Base-by-base conservation (phyloP, 148 eudicot genomes). In the Rhododendron griersonianum region DNA sequence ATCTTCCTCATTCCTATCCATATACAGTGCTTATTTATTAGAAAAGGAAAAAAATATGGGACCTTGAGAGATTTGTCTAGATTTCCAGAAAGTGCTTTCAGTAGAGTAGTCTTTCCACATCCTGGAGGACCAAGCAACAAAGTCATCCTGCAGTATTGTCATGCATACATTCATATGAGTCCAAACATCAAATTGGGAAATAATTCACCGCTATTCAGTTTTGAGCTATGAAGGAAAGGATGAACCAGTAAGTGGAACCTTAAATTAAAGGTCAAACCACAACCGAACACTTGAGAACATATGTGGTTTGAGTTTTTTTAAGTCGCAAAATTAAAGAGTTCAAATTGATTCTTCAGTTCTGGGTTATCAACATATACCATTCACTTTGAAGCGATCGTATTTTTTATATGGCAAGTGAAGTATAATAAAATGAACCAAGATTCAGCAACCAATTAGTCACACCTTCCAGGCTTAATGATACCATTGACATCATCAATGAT, bases 111-210 rank as follows among this genome's bases (percentile, higher is more conserved):
- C 90, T 95, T 95, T 57, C 98, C 98, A 84, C 95, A 92, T 86
- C 96, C 95, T 18, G 96, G 98, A 81, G 98, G 96, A 77, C 98
- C 98, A 85, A 95, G 95, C 81, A 95, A 86, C 74, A 95, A 85
- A 50, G 94, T 93, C 89, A 93, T 89, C 88, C 96, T 95, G 93
- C 91, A 91, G 82, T 14, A 84, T 83, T 75, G 55, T 78, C 81
- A 16, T 76, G 30, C 25, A 44, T 45, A 10, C 14, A 78, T 44
- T 78, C n/a, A 45, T 7, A 78, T 3, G 7, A 23, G 28, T n/a
- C n/a, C 30, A 21, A 78, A 23, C 53, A 21, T 28, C 53, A n/a
- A 39, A 78, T n/a, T 14, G 18, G 10, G 53, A 23, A 19, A 77
- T 44, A 21, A 21, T 21, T 45, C 33, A 78, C 23, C 18, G 0